Evolutionary conservation across 2,329 filamentous ascomycete species (phyloP), one percentile per base, ranked within the genome.

Genomic region (Aspergillus fumigatus): DNA sequence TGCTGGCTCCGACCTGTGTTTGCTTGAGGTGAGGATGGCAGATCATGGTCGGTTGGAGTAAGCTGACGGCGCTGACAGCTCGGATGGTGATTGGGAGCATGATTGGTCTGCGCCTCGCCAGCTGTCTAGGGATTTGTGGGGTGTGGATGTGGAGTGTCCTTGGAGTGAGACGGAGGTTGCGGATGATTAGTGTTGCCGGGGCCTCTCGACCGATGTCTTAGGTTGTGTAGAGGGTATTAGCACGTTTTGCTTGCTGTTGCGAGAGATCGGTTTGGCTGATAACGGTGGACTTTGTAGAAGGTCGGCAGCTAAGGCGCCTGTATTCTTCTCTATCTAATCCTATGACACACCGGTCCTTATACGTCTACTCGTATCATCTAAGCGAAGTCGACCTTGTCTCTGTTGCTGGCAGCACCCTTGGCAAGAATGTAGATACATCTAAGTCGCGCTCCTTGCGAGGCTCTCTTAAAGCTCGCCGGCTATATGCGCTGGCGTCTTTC

Each of bases 1-100:
- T 59, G 57, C 29, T 66, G 41, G 62, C 61, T 32, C 64, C 59
- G 21, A 47, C 26, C 23, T 47, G 43, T 23, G 21, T 47, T 5
- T 14, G 23, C 10, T 23, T 47, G 21, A 14, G 11, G 43, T 47
- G 43, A 23, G 21, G 14, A 0, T 21, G 1, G 19, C 21, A 25
- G n/a, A 11, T 23, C 8, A 26, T 21, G 41, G 21, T 11, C 10
- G 11, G 10, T 10, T 10, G 41, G 19, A 45, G n/a, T 14, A 25
- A 3, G 43, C 43, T 47, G 43, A 47, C 43, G 21, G 19, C 5
- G 23, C 1, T 26, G 43, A 8, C 43, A 47, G 43, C 10, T 47
- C 43, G 19, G 43, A 47, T 47, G 43, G 43, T 7, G 11, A 23
- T 47, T 47, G 43, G 43, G 43, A 47, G 5, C 32, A 38, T 23